Percentiles rank a stretch among this genome's conserved stretches.
These are phyloP conservation scores for Anastatica hierochuntica DNA, from an alignment of 345 rosid species.

Conservation along the genomic window DNA sequence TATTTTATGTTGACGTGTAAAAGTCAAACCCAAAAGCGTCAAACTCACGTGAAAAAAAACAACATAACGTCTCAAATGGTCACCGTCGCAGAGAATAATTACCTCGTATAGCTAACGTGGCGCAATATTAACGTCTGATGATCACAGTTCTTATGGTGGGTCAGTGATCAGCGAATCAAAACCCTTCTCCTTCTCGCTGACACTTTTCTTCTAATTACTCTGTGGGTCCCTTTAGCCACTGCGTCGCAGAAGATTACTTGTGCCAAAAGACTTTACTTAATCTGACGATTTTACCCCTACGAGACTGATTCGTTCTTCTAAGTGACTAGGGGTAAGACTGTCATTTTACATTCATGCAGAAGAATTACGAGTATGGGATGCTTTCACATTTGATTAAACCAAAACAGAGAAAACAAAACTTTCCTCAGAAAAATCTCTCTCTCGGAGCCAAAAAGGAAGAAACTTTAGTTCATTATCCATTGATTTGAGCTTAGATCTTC, in stretches of 20 bases:
- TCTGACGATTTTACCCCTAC: slow-evolving; percentile 2
- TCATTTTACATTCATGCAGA: no score
- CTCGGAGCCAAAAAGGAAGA: no score
- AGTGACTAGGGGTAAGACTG: slow-evolving; percentile 1
- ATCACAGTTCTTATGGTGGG: slow-evolving; percentile 16
- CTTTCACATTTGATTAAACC: no score
- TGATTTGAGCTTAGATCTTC: no score
- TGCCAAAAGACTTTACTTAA: slow-evolving; percentile 13
- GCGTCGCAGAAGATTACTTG: slow-evolving; percentile 24
- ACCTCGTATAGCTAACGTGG: slow-evolving; percentile 16
- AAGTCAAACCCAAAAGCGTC: no score
- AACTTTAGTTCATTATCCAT: no score
- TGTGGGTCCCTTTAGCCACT: slow-evolving; percentile 17
- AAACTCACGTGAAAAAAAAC: no score
- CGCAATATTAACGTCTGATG: slow-evolving; percentile 2
- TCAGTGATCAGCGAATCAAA: slow-evolving; percentile 6
- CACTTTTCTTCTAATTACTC: not conserved
- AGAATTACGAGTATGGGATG: no score
- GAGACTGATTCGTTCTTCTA: no score
- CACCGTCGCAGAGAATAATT: slow-evolving; percentile 1
- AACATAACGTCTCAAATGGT: no score
- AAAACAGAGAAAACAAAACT: no score
- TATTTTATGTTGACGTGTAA: no score
- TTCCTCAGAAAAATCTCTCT: slow-evolving; percentile 4
- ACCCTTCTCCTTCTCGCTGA: slow-evolving; percentile 9